Evolutionary conservation across 805 yeast genomes (phyloP), one percentile per base, ranked within the genome.

Genomic region (Jamesozyma spencerorum): DNA sequence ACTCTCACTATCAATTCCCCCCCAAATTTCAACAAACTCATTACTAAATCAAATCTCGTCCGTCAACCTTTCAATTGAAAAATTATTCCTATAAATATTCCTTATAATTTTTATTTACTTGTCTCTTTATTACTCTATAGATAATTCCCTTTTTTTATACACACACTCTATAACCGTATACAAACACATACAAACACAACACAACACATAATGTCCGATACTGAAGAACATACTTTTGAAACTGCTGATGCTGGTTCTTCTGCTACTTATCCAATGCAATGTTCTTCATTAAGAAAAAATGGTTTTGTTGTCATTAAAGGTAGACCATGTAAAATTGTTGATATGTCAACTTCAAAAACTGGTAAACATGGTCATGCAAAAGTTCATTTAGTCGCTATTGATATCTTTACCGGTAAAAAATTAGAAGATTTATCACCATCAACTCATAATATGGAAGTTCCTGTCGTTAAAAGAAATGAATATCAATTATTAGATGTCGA

Each of bases 331-430:
- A 88, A 88, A 81, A 90, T 88, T 71, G 92, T 88, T 63, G 97
- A 90, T 71, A 88, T 88, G 97, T 88, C 97, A 52, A 88, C 97
- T 67, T 88, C 97, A 64, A 88, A 88, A 83, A 88, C 97, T 61
- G 97, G 97, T 75, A 88, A 88, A 96, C 97, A 88, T 84, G 97
- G 97, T 76, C 97, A 88, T 90, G 97, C 97, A 70, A 88, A 88
- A 81, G 97, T 88, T 71, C 97, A 88, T 75, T 78, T 88, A 74
- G 96, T 90, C 58, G 97, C 97, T 68, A 82, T 82, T 63, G 97
- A 88, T 71, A 88, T 88, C 71, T 88, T 88, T 88, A 88, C 97
- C 63, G 82, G 84, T 72, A 90, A 90, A 86, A 88, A 88, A 79
- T 79, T 87, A 71, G 97, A 88, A 81, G 97, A 88, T 75, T 83